Base-by-base conservation (phyloP, 2,329 filamentous ascomycete genomes). In the Penicillium crustosum region DNA sequence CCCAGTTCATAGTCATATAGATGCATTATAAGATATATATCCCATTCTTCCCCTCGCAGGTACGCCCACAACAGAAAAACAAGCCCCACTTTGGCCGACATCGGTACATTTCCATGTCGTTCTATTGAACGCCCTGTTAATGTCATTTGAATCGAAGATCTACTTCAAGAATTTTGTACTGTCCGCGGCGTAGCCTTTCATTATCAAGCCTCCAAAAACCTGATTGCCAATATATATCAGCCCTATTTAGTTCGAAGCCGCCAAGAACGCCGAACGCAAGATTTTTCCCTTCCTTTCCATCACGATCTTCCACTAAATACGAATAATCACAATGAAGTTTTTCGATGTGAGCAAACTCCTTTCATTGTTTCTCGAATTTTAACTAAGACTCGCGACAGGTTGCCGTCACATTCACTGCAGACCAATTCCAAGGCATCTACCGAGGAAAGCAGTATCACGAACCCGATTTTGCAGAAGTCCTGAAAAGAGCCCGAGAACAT, bases 401-500 rank as follows among this genome's bases (percentile, higher is more conserved):
- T 7, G 68, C 68, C 1, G 68, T 71, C 3, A 70, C 68, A 38
- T 68, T 60, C 60, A 72, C 68, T 4, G 68, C 69, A 23, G 63
- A 67, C 41, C 61, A 83, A 57, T 83, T 33, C 12, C 31, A 33
- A 33, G 31, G 31, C 31, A 33, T 33, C 31, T 33, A 83, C 58
- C 77, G 81, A 7, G 74, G 73, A 58, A 82, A 82, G 58, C 73
- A 80, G 57, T 79, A 80, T 50, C 81, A 82, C 49, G 67, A 73
- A 4, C 68, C 77, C 2, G 80, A 82, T 58, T 78, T 82, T 54
- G 59, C 66, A 1, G 68, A 73, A 6, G 66, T 67, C 2, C 52
- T 69, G 9, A 48, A 63, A 33, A 56, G 65, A 35, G 64, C 67
- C 23, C 53, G 58, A 10, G 56, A 62, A 6, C 49, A 66, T 45